These are phyloP conservation scores for Oryza brachyantha DNA, from an alignment of 176 grass and related monocot genomes.

Conservation along the genomic window DNA sequence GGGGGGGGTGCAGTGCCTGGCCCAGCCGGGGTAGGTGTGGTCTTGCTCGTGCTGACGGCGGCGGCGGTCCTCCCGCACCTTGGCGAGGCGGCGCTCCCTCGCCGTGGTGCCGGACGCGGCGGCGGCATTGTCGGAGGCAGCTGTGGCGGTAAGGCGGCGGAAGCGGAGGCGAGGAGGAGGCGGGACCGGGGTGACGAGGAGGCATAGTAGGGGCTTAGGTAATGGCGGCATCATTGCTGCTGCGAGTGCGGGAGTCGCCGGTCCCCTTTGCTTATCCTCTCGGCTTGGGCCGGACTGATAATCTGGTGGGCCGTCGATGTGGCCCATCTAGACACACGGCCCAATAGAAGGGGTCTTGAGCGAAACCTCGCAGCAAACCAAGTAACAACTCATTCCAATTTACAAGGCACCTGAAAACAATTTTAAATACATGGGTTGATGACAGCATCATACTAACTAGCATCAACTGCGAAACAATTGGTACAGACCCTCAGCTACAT, in stretches of 20 bases:
- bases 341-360: too few species aligned
- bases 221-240: conserved; percentile 1
- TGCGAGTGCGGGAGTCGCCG: too few species aligned
- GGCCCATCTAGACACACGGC: too few species aligned
- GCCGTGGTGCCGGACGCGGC: conserved; percentile 59
- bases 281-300: too few species aligned
- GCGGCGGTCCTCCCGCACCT: conserved; percentile 83
- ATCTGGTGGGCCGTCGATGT: too few species aligned
- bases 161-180: background rate
- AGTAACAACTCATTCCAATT: background rate
- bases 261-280: too few species aligned
- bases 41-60: conserved; percentile 62
- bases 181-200: conserved; percentile 4
- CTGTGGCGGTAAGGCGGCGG: background rate
- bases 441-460: background rate
- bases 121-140: background rate
- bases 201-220: conserved; percentile 19
- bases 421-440: background rate
- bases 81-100: conserved; percentile 73
- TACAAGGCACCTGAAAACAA: background rate
- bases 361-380: too few species aligned
- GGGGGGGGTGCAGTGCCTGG: conserved; percentile 46
- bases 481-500: too few species aligned
- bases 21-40: conserved; percentile 80
- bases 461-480: too few species aligned